Base-by-base conservation (phyloP, 768 basidiomycete species). In the Pleurotus cornucopiae region DNA sequence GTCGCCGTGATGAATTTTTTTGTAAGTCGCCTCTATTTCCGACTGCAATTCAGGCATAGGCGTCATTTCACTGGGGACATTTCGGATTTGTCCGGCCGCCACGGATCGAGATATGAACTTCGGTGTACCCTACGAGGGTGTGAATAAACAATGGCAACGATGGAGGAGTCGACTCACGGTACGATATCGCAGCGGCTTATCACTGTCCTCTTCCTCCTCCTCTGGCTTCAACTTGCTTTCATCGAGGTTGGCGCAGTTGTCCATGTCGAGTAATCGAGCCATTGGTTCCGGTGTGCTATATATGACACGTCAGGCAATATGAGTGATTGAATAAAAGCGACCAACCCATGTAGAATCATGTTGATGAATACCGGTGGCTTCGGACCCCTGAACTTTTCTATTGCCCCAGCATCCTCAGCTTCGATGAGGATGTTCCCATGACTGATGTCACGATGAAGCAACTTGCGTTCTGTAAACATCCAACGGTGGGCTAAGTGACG, bases 361-460 rank as follows among this genome's bases (percentile, higher is more conserved):
- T 23, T 38, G 37, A 56, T 56, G 21, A 47, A 56, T 30, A 20
- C 34, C 13, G 46, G 55, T 13, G 16, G 16, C 1, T 48, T 20
- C 6, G n/a, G 37, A 14, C 5, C 30, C 38, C 1, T 14, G 21
- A 11, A 13, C 3, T 5, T 11, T 5, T 56, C 2, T 7, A 18
- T 13, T 2, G 2, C 4, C 3, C 21, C 2, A 2, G 46, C 26
- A 21, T 16, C 21, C 13, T 30, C 4, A 12, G 44, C 9, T 1
- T 47, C 30, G 44, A 46, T 16, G 13, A 56, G 0, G 38, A 56
- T 56, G 26, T 56, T 56, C 14, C 1, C 37, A 9, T 26, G 18
- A 26, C 55, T 56, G 14, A 56, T 46, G 20, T 56, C 55, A 9
- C 55, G 55, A 37, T 56, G 55, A 9, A 56, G 46, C 7, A 56